A percentile compares a stretch with the other conserved stretches of the same genome.
These are phyloP conservation scores for Ampelomyces quisqualis DNA, from an alignment of 2,329 filamentous ascomycete species.

Conservation along the genomic window DNA sequence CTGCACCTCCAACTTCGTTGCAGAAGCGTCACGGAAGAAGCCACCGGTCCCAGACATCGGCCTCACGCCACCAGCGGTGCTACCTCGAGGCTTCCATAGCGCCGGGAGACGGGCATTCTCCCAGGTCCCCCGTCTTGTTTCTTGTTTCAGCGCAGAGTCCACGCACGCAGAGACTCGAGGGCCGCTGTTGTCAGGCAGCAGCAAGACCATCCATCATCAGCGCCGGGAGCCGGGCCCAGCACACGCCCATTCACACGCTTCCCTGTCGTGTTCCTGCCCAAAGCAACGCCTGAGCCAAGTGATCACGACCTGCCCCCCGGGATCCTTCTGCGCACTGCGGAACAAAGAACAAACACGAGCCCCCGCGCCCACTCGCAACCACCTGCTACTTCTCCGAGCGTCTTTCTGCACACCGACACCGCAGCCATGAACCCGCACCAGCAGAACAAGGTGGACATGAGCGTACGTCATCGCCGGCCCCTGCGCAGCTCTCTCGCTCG, in stretches of 20 bases:
- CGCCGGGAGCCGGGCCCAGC: slow-evolving; percentile 23
- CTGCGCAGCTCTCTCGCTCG: slow-evolving; percentile 9
- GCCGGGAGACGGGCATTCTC: slow-evolving; percentile 25
- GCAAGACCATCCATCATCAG: slow-evolving; percentile 33
- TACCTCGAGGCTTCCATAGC: slow-evolving; percentile 35
- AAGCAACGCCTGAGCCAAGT: slow-evolving; percentile 24
- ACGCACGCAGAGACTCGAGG: slow-evolving; percentile 8
- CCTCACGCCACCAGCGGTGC: slow-evolving; percentile 6
- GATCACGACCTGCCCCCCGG: slow-evolving; percentile 23
- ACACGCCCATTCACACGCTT: slow-evolving; percentile 22
- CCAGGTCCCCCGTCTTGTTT: slow-evolving; percentile 6
- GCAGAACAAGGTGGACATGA: slow-evolving; percentile 98
- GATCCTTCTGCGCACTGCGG: slow-evolving; percentile 21
- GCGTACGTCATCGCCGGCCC: slow-evolving; percentile 61
- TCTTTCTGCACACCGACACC: slow-evolving; percentile 18
- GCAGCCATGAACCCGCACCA: slow-evolving; percentile 85
- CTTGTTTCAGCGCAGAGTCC: slow-evolving; percentile 10
- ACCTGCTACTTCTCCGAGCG: slow-evolving; percentile 15
- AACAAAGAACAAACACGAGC: slow-evolving; percentile 36
- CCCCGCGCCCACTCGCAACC: slow-evolving; percentile 7
- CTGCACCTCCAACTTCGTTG: slow-evolving; percentile 10
- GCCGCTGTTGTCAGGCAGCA: slow-evolving; percentile 37
- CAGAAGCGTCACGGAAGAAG: slow-evolving; percentile 9
- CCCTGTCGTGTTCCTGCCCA: slow-evolving; percentile 36
- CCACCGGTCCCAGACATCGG: slow-evolving; percentile 11